Percentiles rank a stretch among this genome's conserved stretches.
These are phyloP conservation scores for Cystobasidium tubakii DNA, from an alignment of 768 basidiomycete species.

Conservation along the genomic window DNA sequence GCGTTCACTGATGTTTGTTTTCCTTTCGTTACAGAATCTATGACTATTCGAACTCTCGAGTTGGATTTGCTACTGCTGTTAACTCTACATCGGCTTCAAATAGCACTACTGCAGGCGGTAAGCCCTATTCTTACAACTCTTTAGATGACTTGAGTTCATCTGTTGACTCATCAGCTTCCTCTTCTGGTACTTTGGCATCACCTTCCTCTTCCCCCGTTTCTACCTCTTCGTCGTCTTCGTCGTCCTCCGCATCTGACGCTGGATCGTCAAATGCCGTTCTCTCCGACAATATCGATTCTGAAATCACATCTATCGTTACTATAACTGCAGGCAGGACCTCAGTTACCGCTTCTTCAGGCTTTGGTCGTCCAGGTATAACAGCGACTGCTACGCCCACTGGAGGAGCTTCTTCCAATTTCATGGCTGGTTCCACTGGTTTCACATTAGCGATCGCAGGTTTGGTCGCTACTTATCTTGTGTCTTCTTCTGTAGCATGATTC, in stretches of 20 bases:
- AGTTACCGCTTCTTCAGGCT: slow-evolving; percentile 8
- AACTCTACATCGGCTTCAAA: slow-evolving; percentile 4
- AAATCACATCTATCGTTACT: background rate
- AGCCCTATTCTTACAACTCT: background rate
- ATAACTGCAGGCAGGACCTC: slow-evolving; percentile 12
- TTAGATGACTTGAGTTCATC: background rate
- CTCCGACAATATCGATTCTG: slow-evolving; percentile 1
- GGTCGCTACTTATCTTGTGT: background rate
- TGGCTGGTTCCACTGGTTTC: background rate
- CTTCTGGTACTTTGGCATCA: background rate
- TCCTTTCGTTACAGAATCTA: slow-evolving; percentile 27
- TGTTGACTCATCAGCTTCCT: slow-evolving; percentile 17
- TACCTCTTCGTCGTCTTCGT: background rate
- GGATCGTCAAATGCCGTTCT: background rate
- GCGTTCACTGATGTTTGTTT: background rate
- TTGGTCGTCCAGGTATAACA: background rate
- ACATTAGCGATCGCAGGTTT: background rate
- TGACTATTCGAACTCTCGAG: slow-evolving; percentile 39
- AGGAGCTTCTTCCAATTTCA: background rate
- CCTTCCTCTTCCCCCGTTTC: background rate
- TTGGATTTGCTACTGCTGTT: slow-evolving; percentile 38
- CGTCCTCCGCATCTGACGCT: background rate
- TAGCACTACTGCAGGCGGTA: slow-evolving; percentile 2
- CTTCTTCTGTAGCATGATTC: background rate
- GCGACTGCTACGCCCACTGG: background rate